Evolutionary conservation across 2,329 filamentous ascomycete species (phyloP), one percentile per base, ranked within the genome.

Genomic region (Arthroderma sp.): DNA sequence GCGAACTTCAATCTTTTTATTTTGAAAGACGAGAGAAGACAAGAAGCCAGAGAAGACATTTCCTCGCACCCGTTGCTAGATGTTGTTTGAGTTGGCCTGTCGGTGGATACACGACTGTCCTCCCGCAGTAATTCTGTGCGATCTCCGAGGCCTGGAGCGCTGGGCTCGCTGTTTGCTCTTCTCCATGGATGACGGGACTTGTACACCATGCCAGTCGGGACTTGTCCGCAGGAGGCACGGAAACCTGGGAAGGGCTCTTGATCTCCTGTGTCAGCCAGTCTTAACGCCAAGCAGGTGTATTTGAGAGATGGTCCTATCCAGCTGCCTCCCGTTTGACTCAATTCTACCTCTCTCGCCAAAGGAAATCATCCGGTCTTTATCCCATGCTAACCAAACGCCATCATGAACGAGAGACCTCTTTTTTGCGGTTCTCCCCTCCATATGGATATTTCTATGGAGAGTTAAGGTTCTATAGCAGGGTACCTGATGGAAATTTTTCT

Each of bases 401-500:
- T 31, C 15, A 25, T n/a, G 39, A 47, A 25, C 11, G 19, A 15
- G 41, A 15, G 8, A 8, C 19, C 2, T 4, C 4, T 17, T n/a
- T 6, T n/a, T 15, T 6, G 15, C 6, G 39, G 17, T 43, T 43
- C 39, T 19, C 39, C 2, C 39, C 2, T 47, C 21, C 8, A 21
- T 15, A 19, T 8, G 1, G 19, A 23, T 23, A 19, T 21, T 25
- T 13, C 21, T 19, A 43, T 43, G 39, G 39, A 19, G 21, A 19
- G 23, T 47, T 21, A 47, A 47, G 41, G 47, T 51, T 38, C 35
- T 51, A 51, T 51, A 51, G 25, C 47, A 51, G 47, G 47, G 47
- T 51, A 51, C 47, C 47, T 51, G 47, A 51, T 33, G 47, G 47
- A 51, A 51, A 51, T 4, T 51, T 51, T 51, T 51, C 25, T 51